Evolutionary conservation across 108 stramenopile species (phyloP).

Genomic region (Skeletonema potamos): DNA sequence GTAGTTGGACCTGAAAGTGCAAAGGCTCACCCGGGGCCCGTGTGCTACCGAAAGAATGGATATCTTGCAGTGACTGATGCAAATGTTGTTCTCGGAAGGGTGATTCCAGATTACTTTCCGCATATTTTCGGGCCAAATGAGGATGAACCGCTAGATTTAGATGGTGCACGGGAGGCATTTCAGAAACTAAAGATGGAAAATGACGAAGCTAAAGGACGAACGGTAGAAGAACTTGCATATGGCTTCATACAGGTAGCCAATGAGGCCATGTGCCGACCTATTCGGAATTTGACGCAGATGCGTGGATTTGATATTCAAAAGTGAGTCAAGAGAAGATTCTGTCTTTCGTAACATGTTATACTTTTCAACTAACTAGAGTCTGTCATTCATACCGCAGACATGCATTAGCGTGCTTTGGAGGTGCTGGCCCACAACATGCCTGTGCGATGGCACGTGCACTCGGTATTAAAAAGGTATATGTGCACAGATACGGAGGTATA

Average conservation of each 20-base stretch:
- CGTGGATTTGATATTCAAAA: conserved; percentile 76
- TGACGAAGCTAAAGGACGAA: conserved; percentile 63
- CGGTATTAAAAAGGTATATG: conserved; percentile 91
- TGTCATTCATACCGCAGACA: too few species aligned
- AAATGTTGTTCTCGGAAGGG: conserved; percentile 93
- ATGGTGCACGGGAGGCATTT: conserved; percentile 86
- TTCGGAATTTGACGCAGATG: conserved; percentile 99
- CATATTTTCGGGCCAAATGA: conserved; percentile 96
- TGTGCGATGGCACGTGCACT: conserved; percentile 93
- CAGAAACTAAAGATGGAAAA: conserved; percentile 62
- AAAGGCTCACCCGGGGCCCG: conserved; percentile 97
- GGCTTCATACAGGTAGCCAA: conserved; percentile 98
- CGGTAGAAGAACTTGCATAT: conserved; percentile 89
- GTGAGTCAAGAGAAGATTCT: too few species aligned
- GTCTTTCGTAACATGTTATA: too few species aligned
- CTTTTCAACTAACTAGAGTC: too few species aligned
- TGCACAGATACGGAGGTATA: conserved; percentile 94
- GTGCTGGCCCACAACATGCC: conserved; percentile 98
- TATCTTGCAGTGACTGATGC: conserved; percentile 98
- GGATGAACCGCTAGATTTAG: conserved; percentile 92
- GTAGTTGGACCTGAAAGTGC: conserved; percentile 96
- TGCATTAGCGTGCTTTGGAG: conserved; percentile 95
- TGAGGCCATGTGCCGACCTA: conserved; percentile 99
- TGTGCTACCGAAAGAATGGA: conserved; percentile 98
- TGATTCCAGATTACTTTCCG: conserved; percentile 93